Base-by-base conservation (phyloP, 2,329 filamentous ascomycete species). In the Scedosporium apiospermum region DNA sequence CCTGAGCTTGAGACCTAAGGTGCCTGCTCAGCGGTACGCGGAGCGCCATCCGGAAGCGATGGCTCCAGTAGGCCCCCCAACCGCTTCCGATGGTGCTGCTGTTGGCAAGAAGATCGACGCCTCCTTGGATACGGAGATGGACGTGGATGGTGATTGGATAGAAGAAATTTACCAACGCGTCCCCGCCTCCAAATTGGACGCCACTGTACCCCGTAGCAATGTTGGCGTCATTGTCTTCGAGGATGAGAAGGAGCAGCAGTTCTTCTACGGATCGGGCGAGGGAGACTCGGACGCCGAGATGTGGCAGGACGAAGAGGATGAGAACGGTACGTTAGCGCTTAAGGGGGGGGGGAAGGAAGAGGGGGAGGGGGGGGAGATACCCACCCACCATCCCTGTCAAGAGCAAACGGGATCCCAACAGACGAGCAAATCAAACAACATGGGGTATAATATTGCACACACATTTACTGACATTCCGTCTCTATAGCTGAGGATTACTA, bases 401-500 rank as follows among this genome's bases (percentile, higher is more conserved):
- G 16, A 9, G 26, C 14, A 18, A 46, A 10, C 49, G 27, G 30
- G 26, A 42, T 12, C 16, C 18, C 44, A 26, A 51, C 21, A 23
- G 12, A 59, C 30, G 38, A 58, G 49, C 6, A 21, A 55, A 55
- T 21, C 49, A 12, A 55, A 57, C 55, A 57, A 30, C 23, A 14
- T 57, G 44, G 55, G 55, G 26, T 38, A 57, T 27, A 30, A 57
- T 27, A n/a, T 14, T 21, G 55, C 10, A 10, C 10, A 10, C 6
- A 64, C 12, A 49, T 23, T 63, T 63, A 57, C 65, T 65, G 34
- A 44, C 3, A 34, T 60, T 34, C 34, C 14, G 57, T 46, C 30
- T n/a, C 10, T 55, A 16, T 64, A 87, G 88, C 89, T 42, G 89
- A 93, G 71, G 88, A 91, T 68, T 87, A 91, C 73, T 91, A 92